Percentiles rank a stretch among this genome's conserved stretches.
Evolutionary conservation across 805 yeast species (phyloP).

Genomic region (Komagataella mondaviorum): DNA sequence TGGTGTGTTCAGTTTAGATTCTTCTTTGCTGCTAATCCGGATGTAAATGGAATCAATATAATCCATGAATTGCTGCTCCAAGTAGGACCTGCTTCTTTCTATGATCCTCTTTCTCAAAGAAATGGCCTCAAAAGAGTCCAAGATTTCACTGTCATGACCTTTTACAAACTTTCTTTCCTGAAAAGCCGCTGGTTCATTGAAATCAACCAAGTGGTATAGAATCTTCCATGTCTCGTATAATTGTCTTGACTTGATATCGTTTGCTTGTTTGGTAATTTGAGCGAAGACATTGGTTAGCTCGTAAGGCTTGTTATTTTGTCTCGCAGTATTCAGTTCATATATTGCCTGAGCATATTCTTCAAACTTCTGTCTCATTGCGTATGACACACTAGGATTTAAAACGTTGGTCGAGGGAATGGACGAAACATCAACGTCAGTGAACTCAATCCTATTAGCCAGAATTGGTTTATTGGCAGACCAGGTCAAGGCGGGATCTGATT

Average conservation of each 20-base stretch:
- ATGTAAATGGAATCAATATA: slow-evolving; percentile 55
- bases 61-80: slow-evolving; percentile 69
- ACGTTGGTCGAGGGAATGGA: slow-evolving; percentile 6
- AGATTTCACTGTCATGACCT: slow-evolving; percentile 13
- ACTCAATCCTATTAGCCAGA: slow-evolving; percentile 14
- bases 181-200: slow-evolving; percentile 20
- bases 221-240: slow-evolving; percentile 65
- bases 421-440: slow-evolving; percentile 14
- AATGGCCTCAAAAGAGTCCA: slow-evolving; percentile 15
- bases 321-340: slow-evolving; percentile 54
- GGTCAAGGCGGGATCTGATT: background rate
- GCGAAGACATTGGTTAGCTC: slow-evolving; percentile 49
- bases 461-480: slow-evolving; percentile 8
- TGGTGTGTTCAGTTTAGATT: slow-evolving; percentile 17
- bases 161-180: slow-evolving; percentile 19
- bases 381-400: slow-evolving; percentile 21
- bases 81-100: slow-evolving; percentile 38
- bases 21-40: slow-evolving; percentile 15
- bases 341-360: slow-evolving; percentile 65
- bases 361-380: slow-evolving; percentile 35
- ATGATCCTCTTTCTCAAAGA: slow-evolving; percentile 31
- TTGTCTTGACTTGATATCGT: slow-evolving; percentile 49
- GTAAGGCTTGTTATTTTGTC: slow-evolving; percentile 38
- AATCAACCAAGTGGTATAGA: slow-evolving; percentile 30
- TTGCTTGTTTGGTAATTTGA: slow-evolving; percentile 41